These are phyloP conservation scores for Schizonepeta tenuifolia DNA, from an alignment of 257 asterid genomes.

Conservation along the genomic window DNA sequence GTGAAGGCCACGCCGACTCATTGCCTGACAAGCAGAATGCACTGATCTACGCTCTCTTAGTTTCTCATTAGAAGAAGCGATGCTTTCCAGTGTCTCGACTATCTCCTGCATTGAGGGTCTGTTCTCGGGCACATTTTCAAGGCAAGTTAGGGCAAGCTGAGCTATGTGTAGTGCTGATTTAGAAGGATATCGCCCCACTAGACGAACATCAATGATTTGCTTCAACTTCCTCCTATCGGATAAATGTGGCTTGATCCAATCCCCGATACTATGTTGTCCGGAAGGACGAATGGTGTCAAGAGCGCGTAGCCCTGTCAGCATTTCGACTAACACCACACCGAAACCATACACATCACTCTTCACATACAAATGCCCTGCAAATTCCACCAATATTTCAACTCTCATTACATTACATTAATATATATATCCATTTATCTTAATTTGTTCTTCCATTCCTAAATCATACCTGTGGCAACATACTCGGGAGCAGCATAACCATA, in stretches of 20 bases:
- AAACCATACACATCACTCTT: slow-evolving; percentile 65
- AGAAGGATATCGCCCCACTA: slow-evolving; percentile 51
- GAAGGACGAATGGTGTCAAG: slow-evolving; percentile 52
- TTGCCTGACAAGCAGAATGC: too few species aligned
- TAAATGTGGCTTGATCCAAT: slow-evolving; percentile 60
- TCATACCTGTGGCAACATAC: slow-evolving; percentile 57
- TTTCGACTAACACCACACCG: slow-evolving; percentile 58
- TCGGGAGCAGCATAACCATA: slow-evolving; percentile 64
- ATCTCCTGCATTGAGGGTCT: slow-evolving; percentile 60
- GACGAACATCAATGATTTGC: slow-evolving; percentile 49
- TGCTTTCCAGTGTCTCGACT: slow-evolving; percentile 52
- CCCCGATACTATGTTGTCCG: slow-evolving; percentile 43
- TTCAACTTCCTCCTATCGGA: slow-evolving; percentile 54
- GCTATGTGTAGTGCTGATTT: slow-evolving; percentile 47
- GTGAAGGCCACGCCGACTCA: too few species aligned
- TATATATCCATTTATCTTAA: too few species aligned
- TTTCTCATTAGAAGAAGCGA: too few species aligned
- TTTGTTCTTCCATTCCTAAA: too few species aligned
- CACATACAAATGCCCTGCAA: slow-evolving; percentile 60
- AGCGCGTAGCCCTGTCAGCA: slow-evolving; percentile 56
- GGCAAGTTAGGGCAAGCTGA: slow-evolving; percentile 51
- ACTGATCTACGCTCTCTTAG: too few species aligned
- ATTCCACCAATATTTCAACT: neutral
- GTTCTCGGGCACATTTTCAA: slow-evolving; percentile 52
- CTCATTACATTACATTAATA: neutral